A percentile compares a stretch with the other conserved stretches of the same genome.
Conservation (phyloP, 805 yeast species). For the Pichia cephalocereana region DNA sequence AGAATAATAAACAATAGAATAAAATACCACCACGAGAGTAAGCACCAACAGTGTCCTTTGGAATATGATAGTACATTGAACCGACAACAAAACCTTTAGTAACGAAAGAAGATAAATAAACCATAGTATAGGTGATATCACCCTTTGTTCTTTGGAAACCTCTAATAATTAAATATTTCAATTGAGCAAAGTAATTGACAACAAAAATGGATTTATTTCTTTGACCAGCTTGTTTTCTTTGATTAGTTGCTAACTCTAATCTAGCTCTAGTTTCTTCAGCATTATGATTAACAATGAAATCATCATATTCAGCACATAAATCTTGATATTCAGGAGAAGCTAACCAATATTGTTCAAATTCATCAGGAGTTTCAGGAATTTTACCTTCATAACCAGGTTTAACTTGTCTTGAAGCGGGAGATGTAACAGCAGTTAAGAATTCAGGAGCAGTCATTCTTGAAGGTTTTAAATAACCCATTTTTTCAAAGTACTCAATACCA, state of each 20-base stretch:
- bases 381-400: slow-evolving; percentile 44
- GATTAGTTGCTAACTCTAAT: slow-evolving; percentile 32
- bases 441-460: slow-evolving; percentile 64
- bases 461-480: slow-evolving; percentile 61
- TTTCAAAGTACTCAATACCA: slow-evolving; percentile 46
- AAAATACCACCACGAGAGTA: slow-evolving; percentile 54
- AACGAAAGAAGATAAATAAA: slow-evolving; percentile 44
- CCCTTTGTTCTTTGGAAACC: slow-evolving; percentile 52
- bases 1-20: slow-evolving; percentile 51
- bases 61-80: slow-evolving; percentile 48
- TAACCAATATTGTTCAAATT: slow-evolving; percentile 52
- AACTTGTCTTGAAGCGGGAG: slow-evolving; percentile 47
- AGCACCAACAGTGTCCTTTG: slow-evolving; percentile 43
- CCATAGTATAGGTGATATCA: slow-evolving; percentile 48
- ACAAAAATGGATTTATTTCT: slow-evolving; percentile 28
- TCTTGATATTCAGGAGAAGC: slow-evolving; percentile 44
- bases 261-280: slow-evolving; percentile 32
- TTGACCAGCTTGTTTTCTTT: slow-evolving; percentile 30
- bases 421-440: slow-evolving; percentile 58
- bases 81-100: slow-evolving; percentile 54
- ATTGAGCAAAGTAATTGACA: slow-evolving; percentile 40
- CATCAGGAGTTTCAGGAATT: slow-evolving; percentile 48
- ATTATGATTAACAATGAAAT: slow-evolving; percentile 28
- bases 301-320: slow-evolving; percentile 30
- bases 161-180: slow-evolving; percentile 43